A percentile compares a stretch with the other conserved stretches of the same genome.
Evolutionary conservation across 2,329 filamentous ascomycete genomes (phyloP).

Genomic region (Hyphodiscus sp.): DNA sequence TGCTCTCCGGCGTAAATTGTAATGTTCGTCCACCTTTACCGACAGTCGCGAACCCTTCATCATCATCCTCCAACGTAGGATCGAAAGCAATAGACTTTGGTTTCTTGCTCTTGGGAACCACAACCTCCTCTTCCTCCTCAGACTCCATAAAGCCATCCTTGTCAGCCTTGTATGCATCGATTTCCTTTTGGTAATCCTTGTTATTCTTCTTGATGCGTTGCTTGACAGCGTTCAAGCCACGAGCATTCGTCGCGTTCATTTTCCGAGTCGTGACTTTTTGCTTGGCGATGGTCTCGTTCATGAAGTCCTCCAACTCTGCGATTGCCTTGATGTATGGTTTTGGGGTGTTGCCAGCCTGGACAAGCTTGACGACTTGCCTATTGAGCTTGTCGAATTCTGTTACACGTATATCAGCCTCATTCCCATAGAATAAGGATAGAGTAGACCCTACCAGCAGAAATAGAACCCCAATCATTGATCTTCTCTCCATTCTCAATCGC

Average conservation of each 20-base stretch:
- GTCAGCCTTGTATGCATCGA: slow-evolving; percentile 80
- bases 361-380: slow-evolving; percentile 74
- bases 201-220: slow-evolving; percentile 99
- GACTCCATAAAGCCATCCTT: slow-evolving; percentile 86
- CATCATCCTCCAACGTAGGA: slow-evolving; percentile 51
- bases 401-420: slow-evolving; percentile 13
- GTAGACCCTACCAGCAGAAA: slow-evolving; percentile 66
- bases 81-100: slow-evolving; percentile 45
- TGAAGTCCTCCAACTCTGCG: slow-evolving; percentile 86
- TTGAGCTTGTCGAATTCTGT: slow-evolving; percentile 93
- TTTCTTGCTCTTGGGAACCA: slow-evolving; percentile 47
- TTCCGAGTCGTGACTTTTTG: slow-evolving; percentile 96
- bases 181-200: slow-evolving; percentile 84
- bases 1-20: slow-evolving; percentile 93
- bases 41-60: slow-evolving; percentile 84
- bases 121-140: slow-evolving; percentile 65
- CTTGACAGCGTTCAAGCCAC: slow-evolving; percentile 93
- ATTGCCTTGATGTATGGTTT: slow-evolving; percentile 91
- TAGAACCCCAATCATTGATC: slow-evolving; percentile 95
- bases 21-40: slow-evolving; percentile 83
- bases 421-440: slow-evolving; percentile 15
- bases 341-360: slow-evolving; percentile 69
- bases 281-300: slow-evolving; percentile 91
- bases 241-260: slow-evolving; percentile 95
- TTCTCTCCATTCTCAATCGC: slow-evolving; percentile 95